Conservation (phyloP, 1,284 basidiomycete species). For the Blastosporella zonata region DNA sequence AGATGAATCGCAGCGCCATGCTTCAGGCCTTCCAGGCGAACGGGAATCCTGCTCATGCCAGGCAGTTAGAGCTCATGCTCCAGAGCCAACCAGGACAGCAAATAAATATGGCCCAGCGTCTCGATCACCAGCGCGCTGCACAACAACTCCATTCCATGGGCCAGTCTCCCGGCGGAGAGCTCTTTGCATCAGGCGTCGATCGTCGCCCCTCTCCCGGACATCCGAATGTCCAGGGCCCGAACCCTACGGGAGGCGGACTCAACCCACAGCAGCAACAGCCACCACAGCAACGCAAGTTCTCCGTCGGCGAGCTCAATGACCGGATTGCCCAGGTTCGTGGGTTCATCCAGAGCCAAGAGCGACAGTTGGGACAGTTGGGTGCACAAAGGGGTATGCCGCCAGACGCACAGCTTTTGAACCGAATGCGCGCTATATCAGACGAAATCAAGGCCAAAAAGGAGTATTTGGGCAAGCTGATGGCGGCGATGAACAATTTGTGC, state of each 20-base stretch:
- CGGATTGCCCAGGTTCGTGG: slow-evolving; percentile 22
- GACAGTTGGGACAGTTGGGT: slow-evolving; percentile 20
- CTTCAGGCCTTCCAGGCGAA: slow-evolving; percentile 37
- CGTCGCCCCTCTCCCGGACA: slow-evolving; percentile 51
- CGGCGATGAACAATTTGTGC: slow-evolving; percentile 19
- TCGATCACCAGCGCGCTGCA: slow-evolving; percentile 23
- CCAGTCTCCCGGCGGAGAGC: slow-evolving; percentile 34
- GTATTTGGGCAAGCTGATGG: slow-evolving; percentile 30
- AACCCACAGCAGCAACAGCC: slow-evolving; percentile 12
- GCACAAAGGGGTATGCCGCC: slow-evolving; percentile 24
- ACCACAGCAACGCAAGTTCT: slow-evolving; percentile 13
- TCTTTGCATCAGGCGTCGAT: slow-evolving; percentile 42
- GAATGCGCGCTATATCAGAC: slow-evolving; percentile 26
- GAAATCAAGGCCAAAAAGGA: slow-evolving; percentile 38
- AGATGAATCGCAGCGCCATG: slow-evolving; percentile 34
- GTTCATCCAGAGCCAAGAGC: slow-evolving; percentile 14
- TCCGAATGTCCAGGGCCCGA: slow-evolving; percentile 25
- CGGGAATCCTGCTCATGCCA: slow-evolving; percentile 24
- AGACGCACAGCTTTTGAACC: slow-evolving; percentile 29
- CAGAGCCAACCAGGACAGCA: slow-evolving; percentile 43
- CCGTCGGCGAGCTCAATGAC: slow-evolving; percentile 21
- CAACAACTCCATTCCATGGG: slow-evolving; percentile 32
- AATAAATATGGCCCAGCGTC: slow-evolving; percentile 34
- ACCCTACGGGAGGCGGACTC: slow-evolving; percentile 15
- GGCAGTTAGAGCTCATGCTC: slow-evolving; percentile 51